These are phyloP conservation scores for Odonthalia washingtoniensis DNA, from an alignment of 31 red algal genomes.

Conservation along the genomic window DNA sequence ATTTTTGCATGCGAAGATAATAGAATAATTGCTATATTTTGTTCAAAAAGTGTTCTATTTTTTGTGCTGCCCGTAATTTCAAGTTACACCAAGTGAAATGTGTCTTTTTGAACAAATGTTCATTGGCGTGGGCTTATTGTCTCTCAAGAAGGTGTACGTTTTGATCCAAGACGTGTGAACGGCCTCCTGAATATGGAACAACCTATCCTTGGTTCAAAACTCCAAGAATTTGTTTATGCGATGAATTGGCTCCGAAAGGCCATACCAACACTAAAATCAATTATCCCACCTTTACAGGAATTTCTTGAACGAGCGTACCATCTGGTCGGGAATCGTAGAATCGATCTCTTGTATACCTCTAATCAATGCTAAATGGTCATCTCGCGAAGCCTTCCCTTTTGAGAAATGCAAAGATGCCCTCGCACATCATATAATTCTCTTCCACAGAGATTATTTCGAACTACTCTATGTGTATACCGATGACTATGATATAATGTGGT, in stretches of 20 bases:
- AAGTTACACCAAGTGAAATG: background rate
- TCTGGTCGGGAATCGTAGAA: background rate
- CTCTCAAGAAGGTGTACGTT: too few species aligned
- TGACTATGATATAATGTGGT: slow-evolving; percentile 13
- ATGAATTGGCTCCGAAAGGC: background rate
- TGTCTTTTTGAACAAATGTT: background rate
- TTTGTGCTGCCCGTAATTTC: background rate
- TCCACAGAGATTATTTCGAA: background rate
- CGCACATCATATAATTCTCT: background rate
- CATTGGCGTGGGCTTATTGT: background rate
- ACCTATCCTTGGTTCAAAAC: background rate
- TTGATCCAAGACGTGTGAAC: background rate
- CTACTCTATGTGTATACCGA: slow-evolving; percentile 30
- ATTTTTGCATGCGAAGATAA: background rate
- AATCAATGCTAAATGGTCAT: background rate
- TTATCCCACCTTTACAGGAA: background rate
- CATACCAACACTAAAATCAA: background rate
- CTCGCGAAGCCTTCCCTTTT: background rate
- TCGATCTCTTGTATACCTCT: background rate
- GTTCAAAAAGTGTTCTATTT: background rate
- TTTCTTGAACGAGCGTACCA: background rate
- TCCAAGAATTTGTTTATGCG: background rate
- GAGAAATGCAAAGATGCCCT: background rate
- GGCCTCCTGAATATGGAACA: background rate
- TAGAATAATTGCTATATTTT: background rate